Conservation (phyloP, 1,284 basidiomycete genomes). For the Thecaphora frezii region DNA sequence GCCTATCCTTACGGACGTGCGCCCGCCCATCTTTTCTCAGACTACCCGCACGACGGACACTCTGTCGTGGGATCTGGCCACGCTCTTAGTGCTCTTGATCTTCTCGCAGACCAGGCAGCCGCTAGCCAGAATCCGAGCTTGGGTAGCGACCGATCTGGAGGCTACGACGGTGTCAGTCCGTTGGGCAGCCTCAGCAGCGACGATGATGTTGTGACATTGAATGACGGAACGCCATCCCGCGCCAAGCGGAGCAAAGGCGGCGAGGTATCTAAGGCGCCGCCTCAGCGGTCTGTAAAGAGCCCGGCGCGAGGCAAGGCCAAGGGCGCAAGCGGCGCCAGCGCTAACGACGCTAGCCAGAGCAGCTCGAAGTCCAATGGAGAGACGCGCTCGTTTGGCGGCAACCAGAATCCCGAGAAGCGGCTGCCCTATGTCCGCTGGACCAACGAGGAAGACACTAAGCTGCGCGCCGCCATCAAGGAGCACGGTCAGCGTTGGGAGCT, state of each 20-base stretch:
- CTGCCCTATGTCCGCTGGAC: constrained; percentile 58
- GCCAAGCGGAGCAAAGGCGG: constrained; percentile 14
- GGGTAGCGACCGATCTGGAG: constrained; percentile 41
- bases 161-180: constrained; percentile 34
- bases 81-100: constrained; percentile 50
- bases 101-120: constrained; percentile 58
- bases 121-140: constrained; percentile 51
- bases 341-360: constrained; percentile 1
- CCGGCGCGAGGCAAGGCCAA: not conserved
- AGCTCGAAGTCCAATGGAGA: not conserved
- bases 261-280: constrained; percentile 6
- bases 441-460: constrained; percentile 54
- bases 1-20: constrained; percentile 26
- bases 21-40: constrained; percentile 8
- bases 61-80: constrained; percentile 21
- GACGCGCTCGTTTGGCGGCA: constrained; percentile 25
- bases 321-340: not conserved
- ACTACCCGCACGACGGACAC: constrained; percentile 21
- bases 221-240: constrained; percentile 8
- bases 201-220: constrained; percentile 21
- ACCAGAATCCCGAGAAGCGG: constrained; percentile 55
- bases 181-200: constrained; percentile 38
- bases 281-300: constrained; percentile 4
- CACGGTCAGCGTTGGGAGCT: constrained; percentile 58
- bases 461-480: constrained; percentile 53